These are phyloP conservation scores for Kuraishia molischiana DNA, from an alignment of 805 yeast species.

Conservation along the genomic window DNA sequence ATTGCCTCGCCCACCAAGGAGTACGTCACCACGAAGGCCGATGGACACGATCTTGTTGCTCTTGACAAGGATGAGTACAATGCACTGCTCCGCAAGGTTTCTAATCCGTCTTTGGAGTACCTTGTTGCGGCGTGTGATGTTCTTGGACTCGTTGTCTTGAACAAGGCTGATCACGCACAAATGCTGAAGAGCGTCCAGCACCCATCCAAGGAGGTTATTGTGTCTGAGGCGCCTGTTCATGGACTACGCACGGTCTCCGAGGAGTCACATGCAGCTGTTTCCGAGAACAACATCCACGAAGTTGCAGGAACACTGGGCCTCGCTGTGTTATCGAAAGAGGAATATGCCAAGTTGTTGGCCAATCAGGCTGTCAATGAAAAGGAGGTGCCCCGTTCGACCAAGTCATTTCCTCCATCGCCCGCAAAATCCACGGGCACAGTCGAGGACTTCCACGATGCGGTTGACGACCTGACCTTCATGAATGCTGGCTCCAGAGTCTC, in stretches of 20 bases:
- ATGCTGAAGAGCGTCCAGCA: background rate
- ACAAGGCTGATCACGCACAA: background rate
- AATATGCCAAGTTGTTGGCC: conserved; percentile 8
- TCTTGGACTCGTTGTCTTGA: background rate
- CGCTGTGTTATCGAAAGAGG: conserved; percentile 16
- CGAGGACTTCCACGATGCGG: conserved; percentile 9
- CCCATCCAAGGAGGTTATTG: conserved; percentile 3
- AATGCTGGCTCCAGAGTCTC: conserved; percentile 11
- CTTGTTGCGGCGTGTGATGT: background rate
- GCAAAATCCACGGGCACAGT: background rate
- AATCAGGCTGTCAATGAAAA: background rate
- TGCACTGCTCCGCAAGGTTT: background rate
- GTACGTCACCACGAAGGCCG: conserved; percentile 12
- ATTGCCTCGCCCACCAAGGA: conserved; percentile 12
- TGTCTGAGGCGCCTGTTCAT: background rate
- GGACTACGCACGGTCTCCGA: background rate
- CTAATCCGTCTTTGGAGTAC: conserved; percentile 3
- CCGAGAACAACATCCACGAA: conserved; percentile 6
- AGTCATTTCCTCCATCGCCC: background rate
- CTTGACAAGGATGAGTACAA: background rate
- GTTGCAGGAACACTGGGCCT: conserved; percentile 15
- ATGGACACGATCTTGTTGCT: background rate
- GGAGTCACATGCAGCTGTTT: conserved; percentile 6
- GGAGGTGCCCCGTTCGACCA: background rate
- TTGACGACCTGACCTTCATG: conserved; percentile 3